Percentiles rank a stretch among this genome's conserved stretches.
phyloP scores from a whole-genome alignment of 2,329 filamentous ascomycete genomes.

The Mycosphaerelloides madeirae region DNA sequence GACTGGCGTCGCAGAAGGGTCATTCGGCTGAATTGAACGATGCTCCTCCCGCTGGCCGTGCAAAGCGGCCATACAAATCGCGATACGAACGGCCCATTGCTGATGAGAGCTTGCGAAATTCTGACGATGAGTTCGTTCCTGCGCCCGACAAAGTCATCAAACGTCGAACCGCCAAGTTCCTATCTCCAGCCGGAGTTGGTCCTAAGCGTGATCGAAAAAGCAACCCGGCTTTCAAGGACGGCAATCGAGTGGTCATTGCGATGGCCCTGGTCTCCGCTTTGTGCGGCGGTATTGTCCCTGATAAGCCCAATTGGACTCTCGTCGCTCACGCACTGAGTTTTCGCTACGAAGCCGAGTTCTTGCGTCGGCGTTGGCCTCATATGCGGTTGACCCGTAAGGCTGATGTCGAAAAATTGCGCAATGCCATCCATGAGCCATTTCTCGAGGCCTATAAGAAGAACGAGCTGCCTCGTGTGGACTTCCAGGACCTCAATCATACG shows the following conservation, averaged over 20 bases:
- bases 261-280: slow-evolving; percentile 31
- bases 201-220: slow-evolving; percentile 18
- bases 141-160: background rate
- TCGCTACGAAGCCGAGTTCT: slow-evolving; percentile 34
- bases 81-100: background rate
- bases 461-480: slow-evolving; percentile 59
- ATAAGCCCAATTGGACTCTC: slow-evolving; percentile 37
- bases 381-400: slow-evolving; percentile 18
- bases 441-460: slow-evolving; percentile 61
- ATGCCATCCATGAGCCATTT: slow-evolving; percentile 62
- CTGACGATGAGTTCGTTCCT: slow-evolving; percentile 3
- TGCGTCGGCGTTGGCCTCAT: slow-evolving; percentile 36
- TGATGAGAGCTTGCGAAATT: background rate
- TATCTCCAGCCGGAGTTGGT: too few relatives aligned
- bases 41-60: too few relatives aligned
- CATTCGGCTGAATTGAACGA: too few relatives aligned
- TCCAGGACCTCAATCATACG: slow-evolving; percentile 58
- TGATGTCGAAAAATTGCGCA: slow-evolving; percentile 48
- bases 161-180: background rate
- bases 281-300: slow-evolving; percentile 34
- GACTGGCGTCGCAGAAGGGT: background rate
- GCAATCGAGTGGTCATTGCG: slow-evolving; percentile 29
- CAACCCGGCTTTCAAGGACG: slow-evolving; percentile 23
- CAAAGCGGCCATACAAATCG: slow-evolving; percentile 10
- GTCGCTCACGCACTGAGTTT: slow-evolving; percentile 39